phyloP scores from a whole-genome alignment of 1,139 yeast species.

The Suhomyces maxii region DNA sequence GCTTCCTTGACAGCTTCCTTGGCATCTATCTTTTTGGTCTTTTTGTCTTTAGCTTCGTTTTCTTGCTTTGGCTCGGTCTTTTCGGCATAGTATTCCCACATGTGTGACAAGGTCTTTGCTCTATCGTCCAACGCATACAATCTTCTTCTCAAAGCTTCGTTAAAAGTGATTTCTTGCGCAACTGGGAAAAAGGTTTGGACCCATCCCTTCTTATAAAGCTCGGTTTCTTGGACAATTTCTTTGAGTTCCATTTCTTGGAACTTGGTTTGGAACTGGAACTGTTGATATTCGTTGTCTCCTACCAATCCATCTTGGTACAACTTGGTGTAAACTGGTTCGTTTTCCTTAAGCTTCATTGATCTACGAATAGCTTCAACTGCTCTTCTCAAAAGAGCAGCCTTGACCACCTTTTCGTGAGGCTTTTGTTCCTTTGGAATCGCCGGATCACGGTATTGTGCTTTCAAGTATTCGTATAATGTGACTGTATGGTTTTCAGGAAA shows the following conservation, averaged over 20 bases:
- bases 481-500: slow-evolving; percentile 68
- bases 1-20: background rate
- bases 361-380: slow-evolving; percentile 74
- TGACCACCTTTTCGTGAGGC: slow-evolving; percentile 78
- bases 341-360: slow-evolving; percentile 68
- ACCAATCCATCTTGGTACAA: slow-evolving; percentile 86
- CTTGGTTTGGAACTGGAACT: slow-evolving; percentile 75
- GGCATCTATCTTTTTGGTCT: background rate
- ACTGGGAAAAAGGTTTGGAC: slow-evolving; percentile 71
- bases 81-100: slow-evolving; percentile 47
- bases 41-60: slow-evolving; percentile 1
- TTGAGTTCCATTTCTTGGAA: slow-evolving; percentile 78
- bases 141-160: slow-evolving; percentile 86
- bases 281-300: slow-evolving; percentile 84
- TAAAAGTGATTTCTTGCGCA: slow-evolving; percentile 87
- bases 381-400: slow-evolving; percentile 78
- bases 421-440: slow-evolving; percentile 41
- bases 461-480: slow-evolving; percentile 62
- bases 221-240: slow-evolving; percentile 78
- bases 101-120: slow-evolving; percentile 43
- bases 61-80: slow-evolving; percentile 5
- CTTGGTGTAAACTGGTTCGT: slow-evolving; percentile 63
- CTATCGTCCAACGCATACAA: slow-evolving; percentile 63
- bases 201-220: slow-evolving; percentile 76
- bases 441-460: slow-evolving; percentile 45